Evolutionary conservation across 1,284 basidiomycete genomes (phyloP), one percentile per base, ranked within the genome.

Genomic region (Apiotrichum veenhuisii): DNA sequence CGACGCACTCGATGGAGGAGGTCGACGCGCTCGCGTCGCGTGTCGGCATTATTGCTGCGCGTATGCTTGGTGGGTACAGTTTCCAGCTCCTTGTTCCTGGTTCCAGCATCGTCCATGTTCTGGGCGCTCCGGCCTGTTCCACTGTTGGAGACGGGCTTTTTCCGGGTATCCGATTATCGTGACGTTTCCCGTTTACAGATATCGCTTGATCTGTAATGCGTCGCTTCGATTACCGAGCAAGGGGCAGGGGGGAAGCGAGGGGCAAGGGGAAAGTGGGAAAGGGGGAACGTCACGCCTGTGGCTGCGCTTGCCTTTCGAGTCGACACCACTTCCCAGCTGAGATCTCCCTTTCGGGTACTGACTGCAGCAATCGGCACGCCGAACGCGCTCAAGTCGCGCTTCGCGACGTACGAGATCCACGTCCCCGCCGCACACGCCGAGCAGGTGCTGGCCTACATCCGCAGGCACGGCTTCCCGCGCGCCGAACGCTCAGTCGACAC

Each of bases 1-100:
- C 75, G 15, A 72, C 73, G 83, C 88, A 89, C 72, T 87, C 86
- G 0, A 89, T 89, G 87, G 88, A 89, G 73, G 88, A 90, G 72
- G 88, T 87, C 0, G 87, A 87, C 9, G 86, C 87, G 1, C 79
- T 89, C 2, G 85, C 87, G 0, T 85, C 80, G 63, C 84, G 84
- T 66, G 87, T 88, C 27, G 86, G 86, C 5, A 87, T 88, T 57
- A 73, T 89, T 23, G 84, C 87, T 5, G 83, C 83, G 59, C 81
- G 80, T 53, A 80, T 89, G 79, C 79, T 89, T 4, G 85, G 85
- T 83, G 64, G 57, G 82, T 66, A 5, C 7, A 30, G 30, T n/a
- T n/a, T n/a, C n/a, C n/a, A n/a, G n/a, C n/a, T n/a, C n/a, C n/a
- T n/a, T n/a, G n/a, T n/a, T n/a, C n/a, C n/a, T n/a, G n/a, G 30